phyloP scores from a whole-genome alignment of 495 filamentous ascomycete genomes.

The Penicillium atrosanguineum region DNA sequence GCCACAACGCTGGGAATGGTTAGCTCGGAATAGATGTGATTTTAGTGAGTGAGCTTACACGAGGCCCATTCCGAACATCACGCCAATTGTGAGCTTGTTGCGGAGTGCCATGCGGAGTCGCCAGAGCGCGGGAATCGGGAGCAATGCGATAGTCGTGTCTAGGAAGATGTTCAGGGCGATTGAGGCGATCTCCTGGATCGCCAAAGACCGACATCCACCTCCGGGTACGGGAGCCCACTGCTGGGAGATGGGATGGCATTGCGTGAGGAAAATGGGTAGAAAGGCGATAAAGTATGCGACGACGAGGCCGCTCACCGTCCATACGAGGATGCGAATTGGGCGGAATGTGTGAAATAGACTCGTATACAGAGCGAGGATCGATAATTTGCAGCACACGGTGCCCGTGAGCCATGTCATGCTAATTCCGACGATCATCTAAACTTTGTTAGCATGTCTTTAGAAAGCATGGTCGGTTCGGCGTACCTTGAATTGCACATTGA shows the following conservation, averaged over 20 bases:
- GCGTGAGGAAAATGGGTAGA: slow-evolving; percentile 5
- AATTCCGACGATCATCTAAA: slow-evolving; percentile 5
- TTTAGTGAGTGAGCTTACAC: not conserved
- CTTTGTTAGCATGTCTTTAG: not conserved
- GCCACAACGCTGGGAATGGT: slow-evolving; percentile 3
- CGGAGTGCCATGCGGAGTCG: slow-evolving; percentile 5
- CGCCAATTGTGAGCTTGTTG: slow-evolving; percentile 5
- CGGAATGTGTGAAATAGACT: slow-evolving; percentile 9
- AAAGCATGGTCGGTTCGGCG: not conserved
- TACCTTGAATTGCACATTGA: slow-evolving; percentile 5
- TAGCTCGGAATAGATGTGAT: not conserved
- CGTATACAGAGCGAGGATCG: slow-evolving; percentile 6
- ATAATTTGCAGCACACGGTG: slow-evolving; percentile 7
- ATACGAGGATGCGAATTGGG: slow-evolving; percentile 7
- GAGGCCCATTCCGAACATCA: slow-evolving; percentile 10
- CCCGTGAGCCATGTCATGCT: slow-evolving; percentile 8
- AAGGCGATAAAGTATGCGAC: slow-evolving; percentile 6
- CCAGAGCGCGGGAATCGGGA: slow-evolving; percentile 7
- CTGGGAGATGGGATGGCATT: slow-evolving; percentile 6
- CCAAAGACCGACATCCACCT: slow-evolving; percentile 1
- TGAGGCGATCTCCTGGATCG: slow-evolving; percentile 7
- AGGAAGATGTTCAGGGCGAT: slow-evolving; percentile 6
- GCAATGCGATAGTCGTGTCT: slow-evolving; percentile 1
- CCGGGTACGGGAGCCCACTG: slow-evolving; percentile 4
- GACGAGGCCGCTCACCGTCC: slow-evolving; percentile 7